Conservation (phyloP, 306 rosid genomes). For the Lupinus albus region DNA sequence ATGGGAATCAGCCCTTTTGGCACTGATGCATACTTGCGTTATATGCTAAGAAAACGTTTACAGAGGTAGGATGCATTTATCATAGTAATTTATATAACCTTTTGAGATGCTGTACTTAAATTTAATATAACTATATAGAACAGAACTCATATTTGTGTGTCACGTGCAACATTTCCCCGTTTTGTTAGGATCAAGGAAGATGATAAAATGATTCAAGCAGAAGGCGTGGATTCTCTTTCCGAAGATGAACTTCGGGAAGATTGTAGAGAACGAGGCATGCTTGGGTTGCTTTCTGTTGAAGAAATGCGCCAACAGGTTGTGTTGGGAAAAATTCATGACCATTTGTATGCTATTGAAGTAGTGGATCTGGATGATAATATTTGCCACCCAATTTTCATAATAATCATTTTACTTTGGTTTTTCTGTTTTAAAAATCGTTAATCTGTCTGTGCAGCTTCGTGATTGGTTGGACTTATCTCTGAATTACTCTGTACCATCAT, state of each 20-base stretch:
- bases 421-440: constrained; percentile 30
- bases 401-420: constrained; percentile 34
- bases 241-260: constrained; percentile 94
- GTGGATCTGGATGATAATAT: constrained; percentile 25
- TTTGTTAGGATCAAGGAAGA: constrained; percentile 80
- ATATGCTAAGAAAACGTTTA: constrained; percentile 79
- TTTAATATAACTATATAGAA: background rate
- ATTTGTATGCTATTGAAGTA: constrained; percentile 38
- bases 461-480: constrained; percentile 98
- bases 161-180: constrained; percentile 10
- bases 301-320: constrained; percentile 97
- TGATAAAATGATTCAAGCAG: constrained; percentile 85
- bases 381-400: constrained; percentile 26
- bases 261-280: constrained; percentile 98
- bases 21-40: constrained; percentile 89
- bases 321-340: constrained; percentile 22
- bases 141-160: background rate
- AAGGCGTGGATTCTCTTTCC: constrained; percentile 93
- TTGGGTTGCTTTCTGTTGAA: constrained; percentile 87
- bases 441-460: constrained; percentile 64
- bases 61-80: constrained; percentile 58
- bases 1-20: constrained; percentile 93
- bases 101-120: background rate
- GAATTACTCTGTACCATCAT: constrained; percentile 89
- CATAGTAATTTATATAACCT: background rate